Base-by-base conservation (phyloP, 1,284 basidiomycete species). In the Vanrija pseudolonga region DNA sequence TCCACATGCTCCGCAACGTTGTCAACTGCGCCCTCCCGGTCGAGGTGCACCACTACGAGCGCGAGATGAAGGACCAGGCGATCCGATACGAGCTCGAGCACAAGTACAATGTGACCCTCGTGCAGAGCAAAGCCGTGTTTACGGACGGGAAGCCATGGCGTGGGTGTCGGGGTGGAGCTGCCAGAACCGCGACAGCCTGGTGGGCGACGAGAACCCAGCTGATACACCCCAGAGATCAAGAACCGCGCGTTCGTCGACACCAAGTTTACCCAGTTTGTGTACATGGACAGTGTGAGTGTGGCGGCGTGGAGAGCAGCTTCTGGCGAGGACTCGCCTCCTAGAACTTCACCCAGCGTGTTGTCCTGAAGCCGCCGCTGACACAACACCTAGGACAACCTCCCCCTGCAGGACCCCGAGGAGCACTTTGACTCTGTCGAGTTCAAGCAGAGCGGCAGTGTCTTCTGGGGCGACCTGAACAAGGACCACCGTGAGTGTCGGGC, bases 401-500 rank as follows among this genome's bases (percentile, higher is more conserved):
- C 77, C 1, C 64, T 80, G 15, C 51, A 64, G 4, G 77, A 79
- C 53, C 79, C 78, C 0, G 62, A 60, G 4, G 64, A 67, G 47
- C 68, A 78, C n/a, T 80, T 80, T 55, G 74, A 78, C 37, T 65
- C 67, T 7, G 61, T 72, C 18, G 67, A 76, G 47, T 79, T 78
- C 65, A 57, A 71, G 50, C 65, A 76, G 47, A 70, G 65, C 28
- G 68, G 74, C 7, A 68, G 65, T 45, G 79, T 79, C 12, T 79
- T 80, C 62, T 80, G 79, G 79, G 70, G 78, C 2, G 78, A 80
- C 55, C 66, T 78, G 38, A 76, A 77, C 63, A 79, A 78, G 61
- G 79, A 80, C 62, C 74, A 78, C 53, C 74, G 77, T 78, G 47
- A 60, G 77, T 67, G 4, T 14, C 12, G 12, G 3, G 7, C 17